Percentiles rank a stretch among this genome's conserved stretches.
These are phyloP conservation scores for Fragaria nilgerrensis DNA, from an alignment of 306 rosid genomes.

Conservation along the genomic window DNA sequence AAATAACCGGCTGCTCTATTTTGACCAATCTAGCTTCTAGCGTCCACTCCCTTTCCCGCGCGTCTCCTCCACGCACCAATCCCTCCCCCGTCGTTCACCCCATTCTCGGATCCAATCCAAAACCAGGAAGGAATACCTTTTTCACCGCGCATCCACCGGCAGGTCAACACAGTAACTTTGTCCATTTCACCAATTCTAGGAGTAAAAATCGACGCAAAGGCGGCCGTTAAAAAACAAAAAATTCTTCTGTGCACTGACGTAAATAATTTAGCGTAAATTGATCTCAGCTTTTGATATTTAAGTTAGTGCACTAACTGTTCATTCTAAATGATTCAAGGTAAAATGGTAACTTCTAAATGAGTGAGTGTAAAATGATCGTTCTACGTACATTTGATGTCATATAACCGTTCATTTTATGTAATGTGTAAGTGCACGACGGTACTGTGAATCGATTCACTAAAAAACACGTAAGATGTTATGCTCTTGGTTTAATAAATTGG, in stretches of 20 bases:
- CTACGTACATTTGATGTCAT: no score
- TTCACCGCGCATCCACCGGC: constrained; percentile 3
- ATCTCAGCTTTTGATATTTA: no score
- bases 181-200: neutral
- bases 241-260: no score
- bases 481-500: neutral
- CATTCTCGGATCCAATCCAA: constrained; percentile 1
- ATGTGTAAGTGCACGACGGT: no score
- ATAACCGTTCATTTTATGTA: no score
- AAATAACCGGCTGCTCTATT: constrained; percentile 4
- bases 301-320: no score
- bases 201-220: neutral
- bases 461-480: neutral
- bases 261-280: no score
- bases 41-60: neutral
- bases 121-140: neutral
- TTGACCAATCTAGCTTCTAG: constrained; percentile 13
- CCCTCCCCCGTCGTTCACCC: neutral
- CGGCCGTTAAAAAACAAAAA: neutral
- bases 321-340: no score
- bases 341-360: no score
- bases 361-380: no score
- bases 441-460: no score
- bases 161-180: neutral
- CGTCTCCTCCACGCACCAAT: constrained; percentile 10